These are phyloP conservation scores for Scheffersomyces titani DNA, from an alignment of 1,139 yeast species.

Conservation along the genomic window DNA sequence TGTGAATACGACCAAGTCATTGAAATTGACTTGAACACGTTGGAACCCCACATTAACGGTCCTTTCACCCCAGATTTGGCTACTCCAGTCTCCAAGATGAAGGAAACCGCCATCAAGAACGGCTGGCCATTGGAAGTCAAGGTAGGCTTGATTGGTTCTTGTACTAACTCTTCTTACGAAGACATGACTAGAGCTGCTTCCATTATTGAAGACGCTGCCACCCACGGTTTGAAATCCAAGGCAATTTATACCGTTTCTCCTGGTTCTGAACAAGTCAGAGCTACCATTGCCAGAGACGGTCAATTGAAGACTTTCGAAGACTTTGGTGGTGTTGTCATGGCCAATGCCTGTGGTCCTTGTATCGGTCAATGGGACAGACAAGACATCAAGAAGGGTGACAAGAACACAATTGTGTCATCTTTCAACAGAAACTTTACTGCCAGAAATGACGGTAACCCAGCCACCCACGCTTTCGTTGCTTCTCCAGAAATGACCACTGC, in stretches of 20 bases:
- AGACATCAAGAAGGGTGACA: conserved; percentile 96
- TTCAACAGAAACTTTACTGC: conserved; percentile 99
- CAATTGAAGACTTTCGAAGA: conserved; percentile 86
- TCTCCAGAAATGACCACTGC: conserved; percentile 98
- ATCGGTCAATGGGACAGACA: conserved; percentile 99
- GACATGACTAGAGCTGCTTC: conserved; percentile 98
- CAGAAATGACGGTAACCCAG: conserved; percentile 99
- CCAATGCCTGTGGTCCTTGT: conserved; percentile 99
- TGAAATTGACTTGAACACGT: conserved; percentile 90
- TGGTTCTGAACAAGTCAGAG: conserved; percentile 99
- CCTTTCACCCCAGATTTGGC: conserved; percentile 99
- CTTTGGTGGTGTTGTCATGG: conserved; percentile 93
- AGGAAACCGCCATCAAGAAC: conserved; percentile 81
- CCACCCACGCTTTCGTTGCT: conserved; percentile 96
- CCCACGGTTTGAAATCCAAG: conserved; percentile 90
- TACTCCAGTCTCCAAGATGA: conserved; percentile 92
- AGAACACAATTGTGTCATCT: conserved; percentile 96
- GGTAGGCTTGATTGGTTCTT: conserved; percentile 97
- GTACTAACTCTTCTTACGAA: conserved; percentile 99
- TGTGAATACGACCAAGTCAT: conserved; percentile 94
- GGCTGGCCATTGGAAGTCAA: conserved; percentile 94
- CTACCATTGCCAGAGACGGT: conserved; percentile 97
- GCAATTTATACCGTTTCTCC: conserved; percentile 93
- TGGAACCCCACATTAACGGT: conserved; percentile 98
- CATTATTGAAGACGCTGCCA: conserved; percentile 85